Conservation (phyloP, 805 yeast genomes). For the Candida sakaeoensis region DNA sequence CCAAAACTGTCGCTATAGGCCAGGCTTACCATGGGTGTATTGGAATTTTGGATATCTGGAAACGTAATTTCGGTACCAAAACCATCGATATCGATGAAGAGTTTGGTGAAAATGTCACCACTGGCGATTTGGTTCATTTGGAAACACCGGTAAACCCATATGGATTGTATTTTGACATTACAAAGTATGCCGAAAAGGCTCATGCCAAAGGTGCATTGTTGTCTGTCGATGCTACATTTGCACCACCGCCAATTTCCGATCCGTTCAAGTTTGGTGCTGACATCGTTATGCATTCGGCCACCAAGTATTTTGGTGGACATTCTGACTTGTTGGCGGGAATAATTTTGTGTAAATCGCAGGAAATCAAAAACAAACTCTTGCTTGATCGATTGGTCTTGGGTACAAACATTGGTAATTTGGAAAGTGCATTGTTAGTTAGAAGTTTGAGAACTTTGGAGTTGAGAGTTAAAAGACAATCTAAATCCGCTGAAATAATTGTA, state of each 20-base stretch:
- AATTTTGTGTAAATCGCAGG: constrained; percentile 57
- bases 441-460: constrained; percentile 78
- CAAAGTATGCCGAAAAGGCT: constrained; percentile 62
- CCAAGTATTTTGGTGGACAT: constrained; percentile 95
- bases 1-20: constrained; percentile 70
- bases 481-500: constrained; percentile 60
- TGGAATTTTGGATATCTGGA: constrained; percentile 60
- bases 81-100: constrained; percentile 40
- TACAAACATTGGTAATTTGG: constrained; percentile 75
- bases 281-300: constrained; percentile 87
- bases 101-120: constrained; percentile 44
- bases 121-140: constrained; percentile 75
- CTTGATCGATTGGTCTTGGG: constrained; percentile 72
- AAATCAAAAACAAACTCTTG: constrained; percentile 43
- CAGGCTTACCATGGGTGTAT: constrained; percentile 85
- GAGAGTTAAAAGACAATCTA: constrained; percentile 64
- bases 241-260: constrained; percentile 85
- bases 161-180: constrained; percentile 63
- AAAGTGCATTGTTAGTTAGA: constrained; percentile 68
- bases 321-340: constrained; percentile 86
- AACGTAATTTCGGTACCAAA: constrained; percentile 57
- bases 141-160: constrained; percentile 90
- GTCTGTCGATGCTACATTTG: constrained; percentile 82
- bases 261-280: constrained; percentile 85
- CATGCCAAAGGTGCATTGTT: constrained; percentile 74